A percentile compares a stretch with the other conserved stretches of the same genome.
phyloP scores from a whole-genome alignment of 2,329 filamentous ascomycete species.

The Orbilia quercus region DNA sequence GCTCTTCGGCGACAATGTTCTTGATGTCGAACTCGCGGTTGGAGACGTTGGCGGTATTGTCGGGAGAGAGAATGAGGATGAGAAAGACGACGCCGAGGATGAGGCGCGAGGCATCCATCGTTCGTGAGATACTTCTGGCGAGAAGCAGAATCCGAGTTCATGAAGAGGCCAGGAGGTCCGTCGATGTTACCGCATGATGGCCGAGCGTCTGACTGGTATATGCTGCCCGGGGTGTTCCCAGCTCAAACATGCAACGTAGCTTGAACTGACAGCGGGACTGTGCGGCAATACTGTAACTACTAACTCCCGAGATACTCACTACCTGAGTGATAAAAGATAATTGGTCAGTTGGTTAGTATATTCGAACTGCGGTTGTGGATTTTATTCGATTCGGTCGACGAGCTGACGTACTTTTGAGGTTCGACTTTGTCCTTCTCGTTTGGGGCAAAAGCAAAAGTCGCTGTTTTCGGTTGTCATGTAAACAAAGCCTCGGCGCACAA shows the following conservation, averaged over 20 bases:
- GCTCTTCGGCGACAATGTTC: conserved; percentile 57
- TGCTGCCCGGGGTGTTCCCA: neutral
- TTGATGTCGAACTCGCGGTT: conserved; percentile 57
- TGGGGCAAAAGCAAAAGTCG: conserved; percentile 1
- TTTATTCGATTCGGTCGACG: too few species aligned
- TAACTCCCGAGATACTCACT: too few species aligned
- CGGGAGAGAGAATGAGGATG: conserved; percentile 59
- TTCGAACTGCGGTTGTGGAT: too few species aligned
- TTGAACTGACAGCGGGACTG: neutral
- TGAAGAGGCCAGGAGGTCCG: neutral
- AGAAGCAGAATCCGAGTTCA: too few species aligned
- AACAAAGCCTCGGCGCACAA: conserved; percentile 17
- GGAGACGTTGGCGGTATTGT: conserved; percentile 57
- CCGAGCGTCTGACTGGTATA: conserved; percentile 1
- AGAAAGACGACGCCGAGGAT: conserved; percentile 58
- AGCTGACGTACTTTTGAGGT: neutral
- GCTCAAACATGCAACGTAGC: neutral
- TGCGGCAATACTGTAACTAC: neutral
- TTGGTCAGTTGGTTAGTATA: too few species aligned
- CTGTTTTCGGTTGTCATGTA: conserved; percentile 31
- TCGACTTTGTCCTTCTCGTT: conserved; percentile 14
- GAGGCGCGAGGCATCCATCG: conserved; percentile 52
- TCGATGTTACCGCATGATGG: neutral
- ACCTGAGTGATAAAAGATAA: too few species aligned
- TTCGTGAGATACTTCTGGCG: neutral